These are phyloP conservation scores for Aurantiochytrium sp. DNA, from an alignment of 108 stramenopile genomes.

Conservation along the genomic window DNA sequence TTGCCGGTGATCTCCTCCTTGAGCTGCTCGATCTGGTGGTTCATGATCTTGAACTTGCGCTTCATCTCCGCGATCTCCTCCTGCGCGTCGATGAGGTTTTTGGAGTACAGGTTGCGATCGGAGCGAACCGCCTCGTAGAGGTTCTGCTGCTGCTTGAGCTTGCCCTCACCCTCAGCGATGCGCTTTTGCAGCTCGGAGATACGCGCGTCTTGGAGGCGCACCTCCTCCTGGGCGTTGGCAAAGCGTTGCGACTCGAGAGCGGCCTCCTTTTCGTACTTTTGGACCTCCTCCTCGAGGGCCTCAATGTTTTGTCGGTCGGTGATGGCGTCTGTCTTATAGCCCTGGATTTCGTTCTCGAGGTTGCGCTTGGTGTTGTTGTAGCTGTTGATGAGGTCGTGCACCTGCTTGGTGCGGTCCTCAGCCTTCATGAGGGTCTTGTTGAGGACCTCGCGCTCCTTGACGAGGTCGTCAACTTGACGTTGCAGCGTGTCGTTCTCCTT, in stretches of 20 bases:
- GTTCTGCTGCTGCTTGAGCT: conserved; percentile 65
- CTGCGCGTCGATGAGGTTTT: conserved; percentile 58
- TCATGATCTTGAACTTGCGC: conserved; percentile 58
- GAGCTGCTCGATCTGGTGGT: conserved; percentile 62
- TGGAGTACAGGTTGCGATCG: conserved; percentile 59
- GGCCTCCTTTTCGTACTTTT: conserved; percentile 47
- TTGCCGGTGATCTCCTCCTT: conserved; percentile 64
- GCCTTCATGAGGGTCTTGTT: not conserved
- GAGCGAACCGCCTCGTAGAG: conserved; percentile 60
- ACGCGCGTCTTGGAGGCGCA: conserved; percentile 56
- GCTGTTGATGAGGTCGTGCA: not conserved
- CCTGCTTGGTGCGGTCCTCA: not conserved
- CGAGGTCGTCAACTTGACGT: not conserved
- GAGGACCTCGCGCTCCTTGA: conserved; percentile 29
- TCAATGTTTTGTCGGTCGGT: not conserved
- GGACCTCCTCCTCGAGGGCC: not conserved
- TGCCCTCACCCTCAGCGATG: conserved; percentile 38
- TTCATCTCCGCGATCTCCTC: conserved; percentile 63
- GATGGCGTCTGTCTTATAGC: conserved; percentile 14
- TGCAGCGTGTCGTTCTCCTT: not conserved
- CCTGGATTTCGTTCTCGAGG: not conserved
- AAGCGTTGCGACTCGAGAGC: conserved; percentile 38
- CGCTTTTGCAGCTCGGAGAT: conserved; percentile 55
- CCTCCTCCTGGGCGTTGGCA: conserved; percentile 50
- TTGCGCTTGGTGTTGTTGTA: not conserved